Conservation (phyloP, 2,329 filamentous ascomycete species). For the Blastomyces parvus region DNA sequence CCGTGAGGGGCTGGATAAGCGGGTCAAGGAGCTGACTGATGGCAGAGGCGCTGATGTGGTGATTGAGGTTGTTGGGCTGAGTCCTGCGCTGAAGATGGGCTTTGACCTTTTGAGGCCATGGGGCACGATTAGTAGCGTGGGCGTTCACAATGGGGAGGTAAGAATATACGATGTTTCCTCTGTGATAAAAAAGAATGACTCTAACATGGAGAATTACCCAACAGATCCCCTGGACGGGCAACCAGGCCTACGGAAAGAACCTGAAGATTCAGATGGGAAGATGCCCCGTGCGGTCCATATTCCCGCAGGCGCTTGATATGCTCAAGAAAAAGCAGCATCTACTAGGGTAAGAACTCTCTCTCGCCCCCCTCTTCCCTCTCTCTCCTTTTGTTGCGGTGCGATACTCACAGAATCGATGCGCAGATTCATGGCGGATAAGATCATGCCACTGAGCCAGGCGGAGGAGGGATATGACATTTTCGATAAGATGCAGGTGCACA, state of each 20-base stretch:
- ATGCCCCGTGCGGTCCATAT: slow-evolving; percentile 64
- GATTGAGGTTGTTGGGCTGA: slow-evolving; percentile 66
- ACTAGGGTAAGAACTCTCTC: slow-evolving; percentile 49
- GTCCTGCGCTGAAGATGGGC: slow-evolving; percentile 58
- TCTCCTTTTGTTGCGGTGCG: neutral
- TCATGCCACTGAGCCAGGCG: slow-evolving; percentile 60
- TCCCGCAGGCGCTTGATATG: slow-evolving; percentile 54
- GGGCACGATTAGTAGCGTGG: slow-evolving; percentile 64
- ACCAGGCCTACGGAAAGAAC: slow-evolving; percentile 59
- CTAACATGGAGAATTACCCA: neutral
- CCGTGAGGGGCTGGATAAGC: slow-evolving; percentile 53
- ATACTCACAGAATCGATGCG: slow-evolving; percentile 16
- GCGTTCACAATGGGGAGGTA: slow-evolving; percentile 65
- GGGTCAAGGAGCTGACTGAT: slow-evolving; percentile 64
- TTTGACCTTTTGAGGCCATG: slow-evolving; percentile 64
- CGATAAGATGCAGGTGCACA: slow-evolving; percentile 62
- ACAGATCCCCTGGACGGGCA: slow-evolving; percentile 57
- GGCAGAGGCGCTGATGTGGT: slow-evolving; percentile 79
- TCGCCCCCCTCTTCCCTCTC: too few species aligned
- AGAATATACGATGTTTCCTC: slow-evolving; percentile 13
- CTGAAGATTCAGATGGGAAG: slow-evolving; percentile 65
- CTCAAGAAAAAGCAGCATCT: slow-evolving; percentile 58
- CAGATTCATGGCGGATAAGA: slow-evolving; percentile 68
- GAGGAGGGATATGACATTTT: slow-evolving; percentile 62
- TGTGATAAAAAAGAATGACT: neutral